These are phyloP conservation scores for Hyphodiscus sp. DNA, from an alignment of 2,329 filamentous ascomycete species.

Conservation along the genomic window DNA sequence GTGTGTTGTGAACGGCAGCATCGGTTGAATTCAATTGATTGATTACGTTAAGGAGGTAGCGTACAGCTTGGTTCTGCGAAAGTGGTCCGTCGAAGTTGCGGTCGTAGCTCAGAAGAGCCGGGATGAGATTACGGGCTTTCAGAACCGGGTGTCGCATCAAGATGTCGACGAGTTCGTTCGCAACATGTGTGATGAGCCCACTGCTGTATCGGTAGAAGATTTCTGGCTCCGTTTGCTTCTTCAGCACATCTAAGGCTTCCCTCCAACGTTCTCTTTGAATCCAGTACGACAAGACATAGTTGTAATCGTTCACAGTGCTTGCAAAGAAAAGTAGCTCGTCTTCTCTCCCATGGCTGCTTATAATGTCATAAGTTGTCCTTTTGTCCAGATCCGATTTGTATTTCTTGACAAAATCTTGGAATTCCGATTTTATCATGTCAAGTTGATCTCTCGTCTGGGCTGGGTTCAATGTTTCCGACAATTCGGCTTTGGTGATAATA, in stretches of 20 bases:
- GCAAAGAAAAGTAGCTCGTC: slow-evolving; percentile 90
- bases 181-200: slow-evolving; percentile 87
- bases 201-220: slow-evolving; percentile 97
- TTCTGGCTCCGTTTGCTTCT: slow-evolving; percentile 85
- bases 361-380: slow-evolving; percentile 91
- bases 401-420: slow-evolving; percentile 77
- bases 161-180: slow-evolving; percentile 85
- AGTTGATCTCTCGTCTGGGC: slow-evolving; percentile 68
- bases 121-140: slow-evolving; percentile 81
- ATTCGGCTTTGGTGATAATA: slow-evolving; percentile 80
- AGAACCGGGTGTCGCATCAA: slow-evolving; percentile 86
- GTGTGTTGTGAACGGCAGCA: slow-evolving; percentile 90
- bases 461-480: slow-evolving; percentile 64
- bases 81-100: slow-evolving; percentile 63
- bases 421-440: slow-evolving; percentile 66
- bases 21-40: slow-evolving; percentile 75
- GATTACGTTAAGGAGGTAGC: slow-evolving; percentile 90
- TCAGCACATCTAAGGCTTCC: slow-evolving; percentile 80
- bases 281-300: slow-evolving; percentile 96
- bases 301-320: slow-evolving; percentile 80
- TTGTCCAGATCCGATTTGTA: slow-evolving; percentile 84
- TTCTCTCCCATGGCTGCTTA: slow-evolving; percentile 91
- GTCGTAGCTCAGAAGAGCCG: slow-evolving; percentile 90
- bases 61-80: slow-evolving; percentile 78
- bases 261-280: slow-evolving; percentile 89